phyloP scores from a whole-genome alignment of 495 filamentous ascomycete species.

The Poronia punctata region DNA sequence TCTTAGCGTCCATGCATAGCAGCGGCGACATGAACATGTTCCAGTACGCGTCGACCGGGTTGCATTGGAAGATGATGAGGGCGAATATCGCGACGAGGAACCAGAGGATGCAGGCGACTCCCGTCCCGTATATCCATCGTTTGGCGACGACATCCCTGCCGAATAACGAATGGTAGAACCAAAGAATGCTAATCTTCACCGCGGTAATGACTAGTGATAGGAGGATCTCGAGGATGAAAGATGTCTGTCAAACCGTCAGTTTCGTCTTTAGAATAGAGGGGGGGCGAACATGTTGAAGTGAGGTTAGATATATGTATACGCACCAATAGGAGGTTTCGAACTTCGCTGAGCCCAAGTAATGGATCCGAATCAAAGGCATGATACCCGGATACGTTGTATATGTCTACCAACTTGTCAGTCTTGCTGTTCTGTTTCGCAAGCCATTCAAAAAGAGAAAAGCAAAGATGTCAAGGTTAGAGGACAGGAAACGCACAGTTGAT shows the following conservation, averaged over 20 bases:
- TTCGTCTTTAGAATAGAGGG: too few species aligned
- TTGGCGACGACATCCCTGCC: neutral
- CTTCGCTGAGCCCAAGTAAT: neutral
- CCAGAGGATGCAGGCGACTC: neutral
- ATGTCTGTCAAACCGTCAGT: too few species aligned
- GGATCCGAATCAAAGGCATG: slow-evolving; percentile 1
- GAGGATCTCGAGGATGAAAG: slow-evolving; percentile 1
- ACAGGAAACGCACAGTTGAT: neutral
- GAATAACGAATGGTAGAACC: slow-evolving; percentile 5
- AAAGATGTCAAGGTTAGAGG: too few species aligned
- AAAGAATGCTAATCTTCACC: slow-evolving; percentile 7
- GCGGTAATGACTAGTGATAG: neutral
- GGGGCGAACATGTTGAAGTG: too few species aligned
- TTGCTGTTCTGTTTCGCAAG: too few species aligned
- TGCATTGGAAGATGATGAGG: slow-evolving; percentile 18
- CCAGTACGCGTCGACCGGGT: slow-evolving; percentile 17
- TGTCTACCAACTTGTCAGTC: too few species aligned
- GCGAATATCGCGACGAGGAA: slow-evolving; percentile 10
- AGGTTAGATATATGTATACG: too few species aligned
- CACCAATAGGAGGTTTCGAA: neutral
- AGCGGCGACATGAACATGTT: neutral
- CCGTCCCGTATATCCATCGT: neutral
- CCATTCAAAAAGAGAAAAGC: too few species aligned
- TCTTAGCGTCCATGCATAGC: neutral
- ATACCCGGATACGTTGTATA: slow-evolving; percentile 1